These are phyloP conservation scores for Ophiostoma fasciatum DNA, from an alignment of 2,329 filamentous ascomycete species.

Conservation along the genomic window DNA sequence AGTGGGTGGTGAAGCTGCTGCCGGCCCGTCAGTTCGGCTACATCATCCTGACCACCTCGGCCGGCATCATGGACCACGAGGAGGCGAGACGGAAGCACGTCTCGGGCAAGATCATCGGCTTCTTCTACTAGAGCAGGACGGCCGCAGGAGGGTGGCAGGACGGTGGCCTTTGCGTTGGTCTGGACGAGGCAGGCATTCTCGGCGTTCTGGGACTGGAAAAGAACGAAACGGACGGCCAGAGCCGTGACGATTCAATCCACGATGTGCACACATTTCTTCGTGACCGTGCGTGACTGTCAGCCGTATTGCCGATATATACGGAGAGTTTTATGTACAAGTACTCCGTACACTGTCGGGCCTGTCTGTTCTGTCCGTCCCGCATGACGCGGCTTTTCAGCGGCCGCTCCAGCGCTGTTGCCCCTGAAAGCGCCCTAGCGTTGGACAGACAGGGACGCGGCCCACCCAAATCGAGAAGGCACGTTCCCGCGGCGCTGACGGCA, in stretches of 20 bases:
- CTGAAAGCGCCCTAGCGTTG: no score
- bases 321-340: no score
- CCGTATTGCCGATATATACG: no score
- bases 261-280: slow-evolving; percentile 1
- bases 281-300: no score
- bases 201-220: slow-evolving; percentile 8
- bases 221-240: slow-evolving; percentile 6
- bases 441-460: no score
- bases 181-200: slow-evolving; percentile 5
- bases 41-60: slow-evolving; percentile 97
- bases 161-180: neutral
- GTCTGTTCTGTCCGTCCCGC: no score
- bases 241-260: slow-evolving; percentile 4
- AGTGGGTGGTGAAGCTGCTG: slow-evolving; percentile 98
- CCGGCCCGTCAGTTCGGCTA: slow-evolving; percentile 99
- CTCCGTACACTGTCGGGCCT: no score
- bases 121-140: slow-evolving; percentile 68
- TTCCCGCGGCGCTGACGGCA: no score
- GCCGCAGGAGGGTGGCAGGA: neutral
- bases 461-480: no score
- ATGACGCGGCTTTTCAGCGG: no score
- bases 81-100: slow-evolving; percentile 98
- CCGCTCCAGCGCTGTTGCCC: no score
- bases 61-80: slow-evolving; percentile 99
- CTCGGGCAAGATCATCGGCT: slow-evolving; percentile 96